Percentiles rank a stretch among this genome's conserved stretches.
phyloP scores from a whole-genome alignment of 2,329 filamentous ascomycete genomes.

The Sphaerostilbella broomeana region DNA sequence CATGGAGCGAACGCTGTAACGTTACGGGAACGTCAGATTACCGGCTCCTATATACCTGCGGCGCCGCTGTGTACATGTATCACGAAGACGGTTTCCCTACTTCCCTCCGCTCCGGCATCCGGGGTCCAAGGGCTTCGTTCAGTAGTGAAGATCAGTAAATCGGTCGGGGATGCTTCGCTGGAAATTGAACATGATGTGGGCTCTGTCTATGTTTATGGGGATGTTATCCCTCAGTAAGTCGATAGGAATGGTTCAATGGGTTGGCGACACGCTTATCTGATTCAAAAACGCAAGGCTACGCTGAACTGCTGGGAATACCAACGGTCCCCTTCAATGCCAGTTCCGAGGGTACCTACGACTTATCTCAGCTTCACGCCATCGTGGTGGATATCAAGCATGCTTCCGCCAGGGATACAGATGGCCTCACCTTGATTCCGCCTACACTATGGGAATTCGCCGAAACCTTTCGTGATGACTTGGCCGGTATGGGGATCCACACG shows the following conservation, averaged over 20 bases:
- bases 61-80: neutral
- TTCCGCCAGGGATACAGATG: constrained; percentile 8
- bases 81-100: too few species aligned
- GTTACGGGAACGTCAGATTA: neutral
- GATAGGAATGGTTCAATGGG: neutral
- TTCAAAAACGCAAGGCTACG: neutral
- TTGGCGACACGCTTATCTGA: neutral
- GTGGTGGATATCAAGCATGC: constrained; percentile 6
- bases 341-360: constrained; percentile 6
- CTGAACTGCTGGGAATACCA: constrained; percentile 12
- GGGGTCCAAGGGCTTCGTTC: neutral
- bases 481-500: constrained; percentile 10
- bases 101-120: too few species aligned
- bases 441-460: constrained; percentile 12
- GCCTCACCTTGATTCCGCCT: constrained; percentile 12
- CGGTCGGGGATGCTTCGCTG: neutral
- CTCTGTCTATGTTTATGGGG: constrained; percentile 1
- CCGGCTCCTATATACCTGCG: neutral
- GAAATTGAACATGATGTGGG: constrained; percentile 3
- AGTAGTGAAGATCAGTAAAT: neutral
- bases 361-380: constrained; percentile 8
- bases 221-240: constrained; percentile 6
- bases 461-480: constrained; percentile 9
- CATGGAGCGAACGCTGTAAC: constrained; percentile 9
- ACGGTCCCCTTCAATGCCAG: constrained; percentile 10